Percentiles rank a stretch among this genome's conserved stretches.
Conservation (phyloP, 2,329 filamentous ascomycete species). For the Hymenoscyphus albidus region DNA sequence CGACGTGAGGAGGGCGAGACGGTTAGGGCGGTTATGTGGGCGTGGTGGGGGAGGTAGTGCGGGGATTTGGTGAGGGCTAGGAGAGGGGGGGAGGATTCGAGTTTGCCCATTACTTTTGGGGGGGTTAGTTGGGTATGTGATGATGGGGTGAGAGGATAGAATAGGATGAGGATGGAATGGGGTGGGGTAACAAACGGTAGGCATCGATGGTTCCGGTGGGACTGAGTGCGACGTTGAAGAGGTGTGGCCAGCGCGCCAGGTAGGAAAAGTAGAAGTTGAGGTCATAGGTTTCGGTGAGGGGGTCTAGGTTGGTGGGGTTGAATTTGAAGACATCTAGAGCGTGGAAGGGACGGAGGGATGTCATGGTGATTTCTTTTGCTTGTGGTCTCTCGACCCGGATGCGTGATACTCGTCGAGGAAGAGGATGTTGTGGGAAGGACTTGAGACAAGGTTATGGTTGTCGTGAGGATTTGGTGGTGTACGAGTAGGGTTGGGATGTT, state of each 20-base stretch:
- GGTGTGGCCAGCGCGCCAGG: constrained; percentile 88
- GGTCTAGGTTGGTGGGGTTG: constrained; percentile 93
- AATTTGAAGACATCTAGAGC: constrained; percentile 82
- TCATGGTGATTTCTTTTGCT: constrained; percentile 49
- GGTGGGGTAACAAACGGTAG: constrained; percentile 64
- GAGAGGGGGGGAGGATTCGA: constrained; percentile 74
- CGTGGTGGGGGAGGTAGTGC: constrained; percentile 99
- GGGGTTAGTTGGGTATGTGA: neutral
- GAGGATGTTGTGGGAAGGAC: neutral
- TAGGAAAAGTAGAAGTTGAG: constrained; percentile 95
- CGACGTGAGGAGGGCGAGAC: constrained; percentile 83
- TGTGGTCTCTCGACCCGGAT: neutral
- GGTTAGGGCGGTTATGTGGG: constrained; percentile 93
- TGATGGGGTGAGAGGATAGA: neutral
- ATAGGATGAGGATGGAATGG: constrained; percentile 1
- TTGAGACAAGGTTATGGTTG: neutral
- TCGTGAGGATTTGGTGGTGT: neutral
- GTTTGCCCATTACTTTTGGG: constrained; percentile 83
- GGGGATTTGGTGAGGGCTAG: constrained; percentile 65
- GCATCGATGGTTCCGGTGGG: constrained; percentile 83
- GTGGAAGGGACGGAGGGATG: constrained; percentile 79
- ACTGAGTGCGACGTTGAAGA: constrained; percentile 90
- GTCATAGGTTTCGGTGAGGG: constrained; percentile 96
- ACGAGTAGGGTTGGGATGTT: neutral
- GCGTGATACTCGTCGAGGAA: neutral